A percentile compares a stretch with the other conserved stretches of the same genome.
Conservation (phyloP, 352 stramenopile species). For the Globisporangium apiculatum region DNA sequence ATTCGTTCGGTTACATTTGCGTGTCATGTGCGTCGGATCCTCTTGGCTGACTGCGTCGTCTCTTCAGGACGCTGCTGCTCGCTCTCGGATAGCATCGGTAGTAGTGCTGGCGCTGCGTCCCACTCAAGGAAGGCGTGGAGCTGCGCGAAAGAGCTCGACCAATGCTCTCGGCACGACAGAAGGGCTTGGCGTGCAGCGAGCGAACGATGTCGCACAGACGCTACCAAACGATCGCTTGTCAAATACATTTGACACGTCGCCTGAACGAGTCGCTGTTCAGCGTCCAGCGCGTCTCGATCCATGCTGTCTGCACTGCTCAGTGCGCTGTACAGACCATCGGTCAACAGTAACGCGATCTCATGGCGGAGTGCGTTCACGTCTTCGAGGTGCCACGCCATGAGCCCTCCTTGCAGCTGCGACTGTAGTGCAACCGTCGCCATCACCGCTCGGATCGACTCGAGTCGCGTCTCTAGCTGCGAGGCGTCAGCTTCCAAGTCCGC, state of each 20-base stretch:
- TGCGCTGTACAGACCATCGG: background rate
- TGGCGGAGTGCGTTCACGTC: background rate
- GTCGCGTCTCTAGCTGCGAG: background rate
- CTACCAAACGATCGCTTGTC: background rate
- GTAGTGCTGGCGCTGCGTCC: background rate
- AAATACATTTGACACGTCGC: background rate
- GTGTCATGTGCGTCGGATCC: too few species aligned
- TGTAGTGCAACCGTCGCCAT: too few species aligned
- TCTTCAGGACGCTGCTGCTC: too few species aligned
- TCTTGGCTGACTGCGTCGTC: too few species aligned
- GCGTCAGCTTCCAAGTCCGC: background rate
- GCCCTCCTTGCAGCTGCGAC: constrained; percentile 6
- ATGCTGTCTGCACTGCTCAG: background rate
- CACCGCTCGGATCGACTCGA: background rate
- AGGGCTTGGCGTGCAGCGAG: background rate
- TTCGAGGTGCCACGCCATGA: constrained; percentile 27
- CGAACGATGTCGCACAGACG: background rate
- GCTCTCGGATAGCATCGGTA: too few species aligned
- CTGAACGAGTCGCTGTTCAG: background rate
- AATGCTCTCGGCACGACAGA: background rate
- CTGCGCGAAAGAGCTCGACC: background rate
- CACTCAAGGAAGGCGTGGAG: constrained; percentile 1
- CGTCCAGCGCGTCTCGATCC: too few species aligned
- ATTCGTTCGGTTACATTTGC: too few species aligned
- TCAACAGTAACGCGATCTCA: background rate